phyloP scores from a whole-genome alignment of 352 stramenopile genomes.

The Aphanomyces stellatus region DNA sequence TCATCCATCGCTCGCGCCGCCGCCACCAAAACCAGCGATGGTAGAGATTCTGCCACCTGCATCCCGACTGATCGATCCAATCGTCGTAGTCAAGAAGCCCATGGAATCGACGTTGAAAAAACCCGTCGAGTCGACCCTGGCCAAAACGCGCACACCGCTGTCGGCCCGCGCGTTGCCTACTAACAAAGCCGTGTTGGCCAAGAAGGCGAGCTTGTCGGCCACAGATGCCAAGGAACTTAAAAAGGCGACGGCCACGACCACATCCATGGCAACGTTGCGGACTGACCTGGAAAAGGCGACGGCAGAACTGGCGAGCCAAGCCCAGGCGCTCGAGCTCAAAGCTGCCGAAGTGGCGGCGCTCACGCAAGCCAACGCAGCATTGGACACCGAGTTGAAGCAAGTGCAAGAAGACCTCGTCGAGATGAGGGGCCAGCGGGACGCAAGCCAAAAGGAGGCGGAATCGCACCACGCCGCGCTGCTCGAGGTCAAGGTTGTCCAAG shows the following conservation, averaged over 20 bases:
- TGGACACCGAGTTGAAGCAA: not conserved
- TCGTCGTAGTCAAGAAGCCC: no score
- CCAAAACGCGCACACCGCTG: not conserved
- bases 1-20: no score
- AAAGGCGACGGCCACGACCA: not conserved
- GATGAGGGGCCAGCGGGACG: not conserved
- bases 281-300: not conserved
- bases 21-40: no score
- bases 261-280: constrained; percentile 15
- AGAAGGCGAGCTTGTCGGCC: not conserved
- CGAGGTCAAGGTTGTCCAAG: constrained; percentile 14
- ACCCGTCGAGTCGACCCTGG: no score
- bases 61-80: no score
- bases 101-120: no score
- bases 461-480: constrained; percentile 2
- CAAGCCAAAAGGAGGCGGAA: constrained; percentile 5
- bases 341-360: not conserved
- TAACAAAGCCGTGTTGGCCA: not conserved
- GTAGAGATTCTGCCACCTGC: no score
- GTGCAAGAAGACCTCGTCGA: not conserved
- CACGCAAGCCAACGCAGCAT: not conserved
- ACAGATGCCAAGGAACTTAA: not conserved
- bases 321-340: not conserved
- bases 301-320: not conserved
- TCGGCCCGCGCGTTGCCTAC: not conserved